These are phyloP conservation scores for Pterula multifida DNA, from an alignment of 1,284 basidiomycete species.

Conservation along the genomic window DNA sequence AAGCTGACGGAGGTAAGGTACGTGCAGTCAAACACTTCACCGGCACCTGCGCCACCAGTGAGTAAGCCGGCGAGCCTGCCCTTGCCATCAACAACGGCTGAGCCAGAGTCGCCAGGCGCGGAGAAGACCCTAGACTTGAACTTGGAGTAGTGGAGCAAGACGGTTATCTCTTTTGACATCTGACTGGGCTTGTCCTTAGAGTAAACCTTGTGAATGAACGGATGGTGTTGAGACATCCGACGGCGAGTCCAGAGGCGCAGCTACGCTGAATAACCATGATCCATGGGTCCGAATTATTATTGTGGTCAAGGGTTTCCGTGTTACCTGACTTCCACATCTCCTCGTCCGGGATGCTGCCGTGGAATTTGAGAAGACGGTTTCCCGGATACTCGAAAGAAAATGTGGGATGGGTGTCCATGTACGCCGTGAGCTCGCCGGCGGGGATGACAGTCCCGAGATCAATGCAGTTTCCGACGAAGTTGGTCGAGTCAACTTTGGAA, in stretches of 20 bases:
- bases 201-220: slow-evolving; percentile 18
- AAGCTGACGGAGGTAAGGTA: slow-evolving; percentile 15
- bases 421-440: slow-evolving; percentile 12
- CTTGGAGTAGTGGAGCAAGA: slow-evolving; percentile 10
- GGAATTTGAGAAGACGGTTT: slow-evolving; percentile 19
- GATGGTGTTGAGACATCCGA: slow-evolving; percentile 21
- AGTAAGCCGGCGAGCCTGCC: slow-evolving; percentile 19
- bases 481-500: slow-evolving; percentile 15
- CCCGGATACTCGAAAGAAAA: slow-evolving; percentile 20
- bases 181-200: slow-evolving; percentile 13
- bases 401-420: slow-evolving; percentile 14
- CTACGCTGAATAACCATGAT: slow-evolving; percentile 22
- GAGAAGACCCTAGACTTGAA: slow-evolving; percentile 17
- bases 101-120: slow-evolving; percentile 20
- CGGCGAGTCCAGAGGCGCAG: slow-evolving; percentile 19
- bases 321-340: slow-evolving; percentile 13
- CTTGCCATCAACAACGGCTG: slow-evolving; percentile 17
- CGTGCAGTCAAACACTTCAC: slow-evolving; percentile 16
- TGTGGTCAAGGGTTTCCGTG: slow-evolving; percentile 16
- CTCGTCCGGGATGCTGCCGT: slow-evolving; percentile 15
- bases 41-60: slow-evolving; percentile 19
- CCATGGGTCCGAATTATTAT: slow-evolving; percentile 13
- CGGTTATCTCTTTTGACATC: slow-evolving; percentile 12
- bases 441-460: slow-evolving; percentile 15
- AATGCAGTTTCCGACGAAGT: slow-evolving; percentile 17